Base-by-base conservation (phyloP, 305 asterid genomes). In the Fraxinus sp. region DNA sequence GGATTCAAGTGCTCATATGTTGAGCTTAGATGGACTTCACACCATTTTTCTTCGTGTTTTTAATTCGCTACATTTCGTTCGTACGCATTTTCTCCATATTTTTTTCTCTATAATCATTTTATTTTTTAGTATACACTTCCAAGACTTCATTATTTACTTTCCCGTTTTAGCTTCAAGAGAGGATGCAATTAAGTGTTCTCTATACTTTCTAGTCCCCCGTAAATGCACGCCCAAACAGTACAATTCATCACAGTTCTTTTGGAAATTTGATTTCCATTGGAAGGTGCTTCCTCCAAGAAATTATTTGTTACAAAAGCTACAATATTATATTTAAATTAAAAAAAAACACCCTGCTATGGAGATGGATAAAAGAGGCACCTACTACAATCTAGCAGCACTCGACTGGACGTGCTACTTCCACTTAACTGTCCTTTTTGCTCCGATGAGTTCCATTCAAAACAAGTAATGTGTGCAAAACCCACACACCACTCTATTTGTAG, bases 1-100 rank as follows among this genome's bases (percentile, higher is more conserved):
- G 88, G 85, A 72, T 32, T 41, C 86, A 84, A 85, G 88, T 84
- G 86, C 83, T 86, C 81, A 73, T 7, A 72, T 2, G 68, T 57
- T 57, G 13, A 57, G 30, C 28, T 7, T 20, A 57, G 28, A 57
- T 33, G 46, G 37, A 33, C 28, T 72, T 72, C 18, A 14, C 5
- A 33, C 77, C 77, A 72, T 14, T 72, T 70, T 32, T 16, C 24
- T 18, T 30, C 77, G 16, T 71, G 76, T 20, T 33, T 71, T 33
- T 71, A 32, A 14, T 71, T 71, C 77, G 11, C n/a, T 14, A 70
- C 75, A 70, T 64, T 9, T 64, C 72, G 1, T 57, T 68, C 20
- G 75, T 68, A 13, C 75, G 28, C 39, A 24, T 26, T 66, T 66
- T 26, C 33, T 64, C 22, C 8, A 16, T 16, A 16, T 14, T 49